phyloP scores from a whole-genome alignment of 306 rosid genomes.

The Styphnolobium japonicum region DNA sequence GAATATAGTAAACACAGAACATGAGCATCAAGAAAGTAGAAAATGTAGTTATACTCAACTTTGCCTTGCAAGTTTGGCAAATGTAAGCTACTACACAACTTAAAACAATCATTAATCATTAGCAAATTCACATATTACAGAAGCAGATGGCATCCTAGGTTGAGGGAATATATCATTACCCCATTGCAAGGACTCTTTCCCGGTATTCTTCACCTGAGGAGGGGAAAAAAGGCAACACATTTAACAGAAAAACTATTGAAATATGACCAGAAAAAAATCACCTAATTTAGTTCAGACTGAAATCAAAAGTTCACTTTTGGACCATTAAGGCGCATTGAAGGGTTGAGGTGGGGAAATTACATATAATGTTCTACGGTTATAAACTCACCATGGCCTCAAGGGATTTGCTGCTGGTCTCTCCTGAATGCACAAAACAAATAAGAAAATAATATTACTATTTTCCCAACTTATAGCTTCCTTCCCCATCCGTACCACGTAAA shows the following conservation, averaged over 20 bases:
- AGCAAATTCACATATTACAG: background rate
- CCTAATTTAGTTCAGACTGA: background rate
- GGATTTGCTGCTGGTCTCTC: constrained; percentile 70
- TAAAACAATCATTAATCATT: background rate
- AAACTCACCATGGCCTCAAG: constrained; percentile 84
- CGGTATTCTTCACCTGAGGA: constrained; percentile 69
- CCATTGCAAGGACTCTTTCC: constrained; percentile 90
- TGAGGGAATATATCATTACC: constrained; percentile 42
- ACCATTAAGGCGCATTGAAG: background rate
- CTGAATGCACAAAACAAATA: constrained; percentile 41
- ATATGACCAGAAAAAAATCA: background rate
- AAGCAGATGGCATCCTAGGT: background rate
- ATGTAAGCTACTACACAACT: background rate
- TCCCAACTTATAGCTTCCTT: background rate
- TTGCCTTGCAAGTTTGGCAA: background rate
- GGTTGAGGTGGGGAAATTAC: background rate
- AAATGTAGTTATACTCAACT: background rate
- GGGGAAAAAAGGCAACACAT: background rate
- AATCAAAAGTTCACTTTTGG: background rate
- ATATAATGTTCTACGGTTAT: background rate
- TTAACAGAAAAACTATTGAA: background rate
- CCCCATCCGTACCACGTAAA: background rate
- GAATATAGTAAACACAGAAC: background rate
- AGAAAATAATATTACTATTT: background rate
- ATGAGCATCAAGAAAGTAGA: background rate